phyloP scores from a whole-genome alignment of 148 eudicot genomes.

The Fagopyrum esculentum region DNA sequence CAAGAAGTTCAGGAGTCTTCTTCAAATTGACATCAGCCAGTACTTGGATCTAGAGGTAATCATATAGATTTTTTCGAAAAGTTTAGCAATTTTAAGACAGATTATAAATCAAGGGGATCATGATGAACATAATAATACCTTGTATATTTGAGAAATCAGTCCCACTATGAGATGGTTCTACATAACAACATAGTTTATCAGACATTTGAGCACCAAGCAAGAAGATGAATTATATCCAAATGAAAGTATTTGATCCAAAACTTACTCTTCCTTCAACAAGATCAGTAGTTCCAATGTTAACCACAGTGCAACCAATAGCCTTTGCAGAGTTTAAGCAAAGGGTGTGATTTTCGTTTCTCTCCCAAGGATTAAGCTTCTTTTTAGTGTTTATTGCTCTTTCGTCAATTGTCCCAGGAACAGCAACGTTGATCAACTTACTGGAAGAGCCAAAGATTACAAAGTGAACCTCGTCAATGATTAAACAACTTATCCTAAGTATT shows the following conservation, averaged over 20 bases:
- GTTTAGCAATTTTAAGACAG: not conserved
- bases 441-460: conserved; percentile 11
- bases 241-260: conserved; percentile 6
- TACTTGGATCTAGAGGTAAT: conserved; percentile 56
- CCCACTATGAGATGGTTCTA: conserved; percentile 87
- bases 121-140: conserved; percentile 29
- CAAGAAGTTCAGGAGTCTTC: conserved; percentile 87
- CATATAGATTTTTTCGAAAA: not conserved
- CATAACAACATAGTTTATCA: conserved; percentile 18
- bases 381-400: conserved; percentile 90
- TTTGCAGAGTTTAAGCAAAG: conserved; percentile 93
- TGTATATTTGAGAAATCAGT: conserved; percentile 69
- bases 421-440: conserved; percentile 90
- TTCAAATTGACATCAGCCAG: conserved; percentile 65
- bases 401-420: conserved; percentile 89
- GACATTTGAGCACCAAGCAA: conserved; percentile 6
- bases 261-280: conserved; percentile 81
- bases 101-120: not conserved
- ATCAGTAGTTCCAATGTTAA: conserved; percentile 86
- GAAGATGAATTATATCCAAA: not conserved
- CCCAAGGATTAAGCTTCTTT: conserved; percentile 77
- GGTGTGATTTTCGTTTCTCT: conserved; percentile 88
- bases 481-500: too few species aligned
- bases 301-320: conserved; percentile 96
- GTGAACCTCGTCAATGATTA: not conserved